Conservation (phyloP, 2,329 filamentous ascomycete species). For the Aureobasidium subglaciale region DNA sequence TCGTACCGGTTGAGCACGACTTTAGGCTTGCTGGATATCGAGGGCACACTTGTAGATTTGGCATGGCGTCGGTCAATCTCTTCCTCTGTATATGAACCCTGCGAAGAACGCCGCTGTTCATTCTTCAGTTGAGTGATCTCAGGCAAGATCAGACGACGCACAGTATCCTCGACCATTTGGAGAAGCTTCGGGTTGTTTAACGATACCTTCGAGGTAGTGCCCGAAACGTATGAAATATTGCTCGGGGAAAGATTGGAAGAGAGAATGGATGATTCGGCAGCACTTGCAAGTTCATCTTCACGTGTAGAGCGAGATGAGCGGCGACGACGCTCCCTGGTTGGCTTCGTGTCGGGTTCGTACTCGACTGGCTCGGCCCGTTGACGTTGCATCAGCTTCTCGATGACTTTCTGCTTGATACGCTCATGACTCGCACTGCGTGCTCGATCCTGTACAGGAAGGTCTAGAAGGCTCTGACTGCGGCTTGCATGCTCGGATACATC, state of each 20-base stretch:
- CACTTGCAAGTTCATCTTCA: conserved; percentile 45
- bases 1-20: conserved; percentile 53
- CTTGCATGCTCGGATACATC: conserved; percentile 33
- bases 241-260: conserved; percentile 51
- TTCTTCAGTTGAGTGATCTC: conserved; percentile 88
- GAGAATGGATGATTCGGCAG: conserved; percentile 55
- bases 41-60: conserved; percentile 55
- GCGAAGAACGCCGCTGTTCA: conserved; percentile 68
- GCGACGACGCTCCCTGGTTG: conserved; percentile 25
- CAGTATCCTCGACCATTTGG: conserved; percentile 88
- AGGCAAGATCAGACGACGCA: conserved; percentile 79
- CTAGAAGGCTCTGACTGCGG: conserved; percentile 37
- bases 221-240: conserved; percentile 53
- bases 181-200: conserved; percentile 89
- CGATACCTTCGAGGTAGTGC: conserved; percentile 50
- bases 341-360: conserved; percentile 27
- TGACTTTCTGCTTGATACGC: conserved; percentile 60
- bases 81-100: conserved; percentile 52
- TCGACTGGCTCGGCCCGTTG: conserved; percentile 38
- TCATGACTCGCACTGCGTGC: conserved; percentile 61
- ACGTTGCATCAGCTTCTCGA: conserved; percentile 56
- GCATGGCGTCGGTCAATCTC: conserved; percentile 48
- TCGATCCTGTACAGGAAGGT: conserved; percentile 48
- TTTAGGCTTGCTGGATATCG: conserved; percentile 52
- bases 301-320: conserved; percentile 41